A percentile compares a stretch with the other conserved stretches of the same genome.
phyloP scores from a whole-genome alignment of 495 filamentous ascomycete genomes.

The Trichoderma parareesei region DNA sequence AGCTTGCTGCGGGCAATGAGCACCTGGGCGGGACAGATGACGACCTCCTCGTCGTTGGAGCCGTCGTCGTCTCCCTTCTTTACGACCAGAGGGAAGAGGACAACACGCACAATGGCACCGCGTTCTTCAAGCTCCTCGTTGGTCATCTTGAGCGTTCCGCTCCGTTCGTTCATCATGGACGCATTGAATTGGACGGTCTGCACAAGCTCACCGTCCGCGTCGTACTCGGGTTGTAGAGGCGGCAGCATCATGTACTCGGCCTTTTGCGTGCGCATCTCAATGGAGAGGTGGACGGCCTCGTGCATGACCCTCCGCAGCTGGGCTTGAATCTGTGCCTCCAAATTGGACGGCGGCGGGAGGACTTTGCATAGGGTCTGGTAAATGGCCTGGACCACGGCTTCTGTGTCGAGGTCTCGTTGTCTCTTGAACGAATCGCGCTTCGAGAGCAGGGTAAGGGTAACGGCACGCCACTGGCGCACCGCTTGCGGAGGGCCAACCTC shows the following conservation, averaged over 20 bases:
- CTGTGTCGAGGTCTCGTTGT: conserved; percentile 76
- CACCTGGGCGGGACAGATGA: conserved; percentile 89
- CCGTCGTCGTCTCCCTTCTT: conserved; percentile 87
- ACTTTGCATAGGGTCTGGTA: conserved; percentile 68
- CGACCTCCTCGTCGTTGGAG: conserved; percentile 79
- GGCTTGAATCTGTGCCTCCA: conserved; percentile 63
- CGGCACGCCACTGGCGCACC: conserved; percentile 92
- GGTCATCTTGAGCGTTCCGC: conserved; percentile 45
- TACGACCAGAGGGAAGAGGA: conserved; percentile 90
- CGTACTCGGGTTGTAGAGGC: conserved; percentile 89
- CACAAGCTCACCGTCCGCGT: conserved; percentile 78
- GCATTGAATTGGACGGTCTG: conserved; percentile 83
- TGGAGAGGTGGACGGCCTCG: conserved; percentile 74
- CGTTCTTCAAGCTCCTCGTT: conserved; percentile 71
- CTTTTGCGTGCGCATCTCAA: conserved; percentile 94
- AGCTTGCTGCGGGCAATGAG: conserved; percentile 45
- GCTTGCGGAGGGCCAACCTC: conserved; percentile 77
- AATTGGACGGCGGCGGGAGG: conserved; percentile 70
- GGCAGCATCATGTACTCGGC: conserved; percentile 97
- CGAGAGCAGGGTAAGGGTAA: conserved; percentile 80
- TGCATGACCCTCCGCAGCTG: conserved; percentile 77
- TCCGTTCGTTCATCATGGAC: conserved; percentile 85
- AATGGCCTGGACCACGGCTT: conserved; percentile 81
- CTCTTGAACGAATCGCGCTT: conserved; percentile 62
- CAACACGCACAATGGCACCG: conserved; percentile 73